A percentile compares a stretch with the other conserved stretches of the same genome.
phyloP scores from a whole-genome alignment of 352 stramenopile genomes.

The Phytophthora pinifolia region DNA sequence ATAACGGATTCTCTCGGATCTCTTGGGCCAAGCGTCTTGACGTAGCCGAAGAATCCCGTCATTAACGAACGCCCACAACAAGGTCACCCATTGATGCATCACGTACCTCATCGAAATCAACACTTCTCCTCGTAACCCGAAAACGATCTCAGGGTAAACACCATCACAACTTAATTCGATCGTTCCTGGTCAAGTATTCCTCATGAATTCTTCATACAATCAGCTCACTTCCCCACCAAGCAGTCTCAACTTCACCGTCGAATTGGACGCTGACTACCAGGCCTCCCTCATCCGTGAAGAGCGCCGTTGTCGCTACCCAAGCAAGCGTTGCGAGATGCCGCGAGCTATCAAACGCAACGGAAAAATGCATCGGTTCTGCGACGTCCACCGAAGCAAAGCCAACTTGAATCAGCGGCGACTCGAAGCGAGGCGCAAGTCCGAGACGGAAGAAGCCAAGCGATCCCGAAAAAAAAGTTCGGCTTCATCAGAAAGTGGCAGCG shows the following conservation, averaged over 20 bases:
- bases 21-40: background rate
- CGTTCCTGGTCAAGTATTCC: conserved; percentile 4
- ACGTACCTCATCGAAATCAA: background rate
- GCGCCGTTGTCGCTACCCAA: conserved; percentile 30
- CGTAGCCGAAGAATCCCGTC: too few relatives aligned
- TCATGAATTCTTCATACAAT: conserved; percentile 12
- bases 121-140: conserved; percentile 1
- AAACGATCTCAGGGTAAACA: background rate
- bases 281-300: background rate
- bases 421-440: conserved; percentile 21
- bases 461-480: too few relatives aligned
- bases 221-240: background rate
- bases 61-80: conserved; percentile 17
- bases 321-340: conserved; percentile 41
- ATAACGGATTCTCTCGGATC: conserved; percentile 17
- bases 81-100: conserved; percentile 11
- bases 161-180: conserved; percentile 15
- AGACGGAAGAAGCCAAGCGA: conserved; percentile 1
- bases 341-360: conserved; percentile 41
- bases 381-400: conserved; percentile 44
- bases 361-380: conserved; percentile 44
- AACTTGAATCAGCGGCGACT: conserved; percentile 47
- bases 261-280: conserved; percentile 5
- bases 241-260: conserved; percentile 3
- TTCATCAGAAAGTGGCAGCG: too few relatives aligned